These are phyloP conservation scores for Colletotrichum tamarilloi DNA, from an alignment of 2,329 filamentous ascomycete genomes.

Conservation along the genomic window DNA sequence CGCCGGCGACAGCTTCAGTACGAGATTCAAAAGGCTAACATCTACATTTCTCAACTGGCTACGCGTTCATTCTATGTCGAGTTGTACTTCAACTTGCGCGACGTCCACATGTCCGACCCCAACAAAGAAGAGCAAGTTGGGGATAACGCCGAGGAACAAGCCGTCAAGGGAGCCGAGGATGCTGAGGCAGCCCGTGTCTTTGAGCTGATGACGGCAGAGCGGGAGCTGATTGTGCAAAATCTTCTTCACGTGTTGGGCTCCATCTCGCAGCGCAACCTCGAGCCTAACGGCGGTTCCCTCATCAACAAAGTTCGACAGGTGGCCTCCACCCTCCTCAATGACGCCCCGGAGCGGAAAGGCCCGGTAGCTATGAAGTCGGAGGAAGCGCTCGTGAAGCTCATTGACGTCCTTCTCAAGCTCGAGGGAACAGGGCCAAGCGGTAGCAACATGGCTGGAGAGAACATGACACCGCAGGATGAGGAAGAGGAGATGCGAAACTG, in stretches of 20 bases:
- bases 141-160: slow-evolving; percentile 49
- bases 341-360: slow-evolving; percentile 62
- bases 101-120: slow-evolving; percentile 67
- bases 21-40: slow-evolving; percentile 93
- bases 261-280: slow-evolving; percentile 87
- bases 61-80: slow-evolving; percentile 89
- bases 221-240: slow-evolving; percentile 84
- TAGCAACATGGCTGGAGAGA: slow-evolving; percentile 40
- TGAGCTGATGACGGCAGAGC: slow-evolving; percentile 77
- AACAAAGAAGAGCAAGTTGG: slow-evolving; percentile 47
- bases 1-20: slow-evolving; percentile 74
- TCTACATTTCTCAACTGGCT: slow-evolving; percentile 83
- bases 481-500: slow-evolving; percentile 81
- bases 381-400: slow-evolving; percentile 76
- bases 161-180: slow-evolving; percentile 52
- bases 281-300: slow-evolving; percentile 73
- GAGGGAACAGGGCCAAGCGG: slow-evolving; percentile 67
- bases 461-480: slow-evolving; percentile 70
- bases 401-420: slow-evolving; percentile 79
- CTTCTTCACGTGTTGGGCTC: slow-evolving; percentile 79
- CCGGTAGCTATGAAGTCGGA: slow-evolving; percentile 69
- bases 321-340: slow-evolving; percentile 80
- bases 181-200: slow-evolving; percentile 62
- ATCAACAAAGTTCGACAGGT: slow-evolving; percentile 89
- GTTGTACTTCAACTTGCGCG: slow-evolving; percentile 82